Evolutionary conservation across 148 eudicot genomes (phyloP).

Genomic region (Fagopyrum esculentum): DNA sequence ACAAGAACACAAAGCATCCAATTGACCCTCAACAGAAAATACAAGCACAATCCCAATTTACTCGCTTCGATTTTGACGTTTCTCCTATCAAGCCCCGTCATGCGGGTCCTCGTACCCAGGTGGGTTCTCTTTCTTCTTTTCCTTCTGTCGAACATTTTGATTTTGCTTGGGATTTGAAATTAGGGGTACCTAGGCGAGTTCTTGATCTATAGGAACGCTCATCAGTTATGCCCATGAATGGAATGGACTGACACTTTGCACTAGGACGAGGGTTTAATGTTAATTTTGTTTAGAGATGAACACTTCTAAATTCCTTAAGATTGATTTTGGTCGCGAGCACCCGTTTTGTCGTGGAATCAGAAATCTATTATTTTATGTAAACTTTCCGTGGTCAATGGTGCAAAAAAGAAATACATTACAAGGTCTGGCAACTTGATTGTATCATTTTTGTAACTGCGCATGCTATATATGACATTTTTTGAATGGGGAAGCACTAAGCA

Average conservation of each 20-base stretch:
- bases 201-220: neutral
- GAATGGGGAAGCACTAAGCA: slow-evolving; percentile 2
- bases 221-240: neutral
- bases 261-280: neutral
- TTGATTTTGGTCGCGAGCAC: neutral
- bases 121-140: neutral
- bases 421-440: neutral
- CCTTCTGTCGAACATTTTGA: neutral
- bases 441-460: neutral
- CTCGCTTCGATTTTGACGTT: neutral
- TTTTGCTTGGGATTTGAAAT: neutral
- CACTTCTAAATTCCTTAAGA: neutral
- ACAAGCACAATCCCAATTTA: slow-evolving; percentile 7
- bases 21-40: slow-evolving; percentile 11
- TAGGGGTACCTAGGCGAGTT: neutral
- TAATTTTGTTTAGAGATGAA: neutral
- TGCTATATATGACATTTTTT: neutral
- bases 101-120: slow-evolving; percentile 11
- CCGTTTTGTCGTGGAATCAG: neutral
- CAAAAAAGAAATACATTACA: neutral
- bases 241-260: neutral
- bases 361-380: neutral
- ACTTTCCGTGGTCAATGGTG: neutral
- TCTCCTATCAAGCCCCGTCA: slow-evolving; percentile 17
- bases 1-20: slow-evolving; percentile 7